Conservation (phyloP, 495 filamentous ascomycete genomes). For the Lepraria neglecta region DNA sequence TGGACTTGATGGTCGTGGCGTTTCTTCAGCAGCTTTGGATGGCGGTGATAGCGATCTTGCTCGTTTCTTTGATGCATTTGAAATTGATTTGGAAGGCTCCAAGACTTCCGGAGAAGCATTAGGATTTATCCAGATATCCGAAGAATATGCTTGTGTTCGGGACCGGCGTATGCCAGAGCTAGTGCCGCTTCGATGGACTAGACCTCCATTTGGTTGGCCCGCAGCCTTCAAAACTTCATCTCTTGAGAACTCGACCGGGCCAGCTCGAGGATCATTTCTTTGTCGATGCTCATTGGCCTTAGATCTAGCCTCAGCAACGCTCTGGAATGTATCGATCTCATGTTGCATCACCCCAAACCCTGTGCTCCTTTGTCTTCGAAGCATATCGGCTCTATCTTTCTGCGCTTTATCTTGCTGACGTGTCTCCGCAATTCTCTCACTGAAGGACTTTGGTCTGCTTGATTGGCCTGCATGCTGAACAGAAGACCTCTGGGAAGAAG, state of each 20-base stretch:
- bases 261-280: background rate
- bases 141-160: slow-evolving; percentile 2
- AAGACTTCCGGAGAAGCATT: slow-evolving; percentile 19
- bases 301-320: slow-evolving; percentile 41
- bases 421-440: slow-evolving; percentile 71
- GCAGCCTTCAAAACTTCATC: slow-evolving; percentile 52
- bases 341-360: slow-evolving; percentile 63
- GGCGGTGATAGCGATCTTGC: slow-evolving; percentile 13
- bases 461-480: background rate
- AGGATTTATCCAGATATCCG: slow-evolving; percentile 21
- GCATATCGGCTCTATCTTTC: slow-evolving; percentile 49
- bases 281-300: slow-evolving; percentile 31
- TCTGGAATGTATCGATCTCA: slow-evolving; percentile 61
- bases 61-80: slow-evolving; percentile 11
- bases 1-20: slow-evolving; percentile 12
- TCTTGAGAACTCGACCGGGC: slow-evolving; percentile 25
- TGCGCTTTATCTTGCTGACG: slow-evolving; percentile 44
- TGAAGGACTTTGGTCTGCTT: slow-evolving; percentile 63
- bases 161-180: slow-evolving; percentile 31
- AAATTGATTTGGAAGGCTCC: slow-evolving; percentile 4
- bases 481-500: slow-evolving; percentile 4
- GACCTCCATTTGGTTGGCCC: slow-evolving; percentile 28
- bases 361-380: slow-evolving; percentile 55
- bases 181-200: slow-evolving; percentile 48
- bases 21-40: background rate